These are phyloP conservation scores for Scedosporium dehoogii DNA, from an alignment of 2,329 filamentous ascomycete genomes.

Conservation along the genomic window DNA sequence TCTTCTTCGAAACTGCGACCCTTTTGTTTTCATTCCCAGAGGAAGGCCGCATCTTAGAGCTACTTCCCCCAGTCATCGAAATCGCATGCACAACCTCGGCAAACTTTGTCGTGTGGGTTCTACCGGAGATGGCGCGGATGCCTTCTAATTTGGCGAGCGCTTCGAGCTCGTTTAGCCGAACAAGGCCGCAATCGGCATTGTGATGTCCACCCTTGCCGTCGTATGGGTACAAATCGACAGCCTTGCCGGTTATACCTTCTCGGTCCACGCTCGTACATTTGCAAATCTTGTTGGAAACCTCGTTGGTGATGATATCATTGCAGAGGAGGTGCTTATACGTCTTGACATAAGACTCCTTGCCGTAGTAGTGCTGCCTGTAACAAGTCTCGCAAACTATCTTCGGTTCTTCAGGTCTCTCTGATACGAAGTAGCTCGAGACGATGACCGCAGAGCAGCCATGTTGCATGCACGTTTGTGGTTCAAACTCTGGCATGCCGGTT, in stretches of 20 bases:
- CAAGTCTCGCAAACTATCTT: constrained; percentile 22
- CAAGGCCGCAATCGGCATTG: constrained; percentile 10
- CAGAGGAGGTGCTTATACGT: constrained; percentile 24
- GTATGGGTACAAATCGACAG: constrained; percentile 12
- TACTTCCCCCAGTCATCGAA: not conserved
- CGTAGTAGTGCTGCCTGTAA: constrained; percentile 19
- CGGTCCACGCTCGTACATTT: constrained; percentile 13
- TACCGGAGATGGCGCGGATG: constrained; percentile 7
- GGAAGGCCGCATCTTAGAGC: not conserved
- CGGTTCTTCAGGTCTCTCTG: constrained; percentile 3
- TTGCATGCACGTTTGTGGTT: constrained; percentile 11
- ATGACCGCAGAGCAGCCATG: constrained; percentile 9
- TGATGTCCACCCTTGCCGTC: constrained; percentile 3
- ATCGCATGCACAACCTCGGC: constrained; percentile 4
- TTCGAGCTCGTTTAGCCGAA: constrained; percentile 12
- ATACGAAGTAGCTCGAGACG: constrained; percentile 17
- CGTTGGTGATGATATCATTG: constrained; percentile 14
- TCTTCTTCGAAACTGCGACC: not conserved
- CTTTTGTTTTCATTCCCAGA: not conserved
- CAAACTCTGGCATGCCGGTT: constrained; percentile 11
- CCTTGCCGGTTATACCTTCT: constrained; percentile 12
- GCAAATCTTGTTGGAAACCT: constrained; percentile 17
- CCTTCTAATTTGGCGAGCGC: constrained; percentile 16
- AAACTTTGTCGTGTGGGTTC: constrained; percentile 8
- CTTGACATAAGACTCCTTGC: constrained; percentile 18